These are phyloP conservation scores for Secale cereale DNA, from an alignment of 176 grass and related monocot species.

Conservation along the genomic window DNA sequence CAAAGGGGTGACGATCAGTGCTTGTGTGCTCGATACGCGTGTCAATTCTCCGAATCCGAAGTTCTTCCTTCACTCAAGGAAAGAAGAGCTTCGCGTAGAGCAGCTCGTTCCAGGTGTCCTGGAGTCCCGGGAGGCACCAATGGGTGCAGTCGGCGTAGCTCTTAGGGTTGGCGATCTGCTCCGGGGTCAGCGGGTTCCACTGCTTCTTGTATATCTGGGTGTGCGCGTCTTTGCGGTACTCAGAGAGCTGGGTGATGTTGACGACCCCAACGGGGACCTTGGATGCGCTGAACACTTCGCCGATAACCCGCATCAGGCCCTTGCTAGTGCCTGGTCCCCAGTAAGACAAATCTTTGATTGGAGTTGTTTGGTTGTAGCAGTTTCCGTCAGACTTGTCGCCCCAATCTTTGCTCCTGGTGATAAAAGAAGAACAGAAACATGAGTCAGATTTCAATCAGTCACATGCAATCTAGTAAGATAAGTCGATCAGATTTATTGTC, in stretches of 20 bases:
- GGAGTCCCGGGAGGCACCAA: constrained; percentile 92
- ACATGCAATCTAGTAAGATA: neutral
- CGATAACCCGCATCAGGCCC: constrained; percentile 70
- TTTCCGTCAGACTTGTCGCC: constrained; percentile 71
- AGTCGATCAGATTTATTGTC: too few relatives aligned
- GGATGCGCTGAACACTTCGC: constrained; percentile 45
- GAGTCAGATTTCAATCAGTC: neutral
- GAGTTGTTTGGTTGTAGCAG: constrained; percentile 87
- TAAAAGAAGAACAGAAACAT: neutral
- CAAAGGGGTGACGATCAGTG: neutral
- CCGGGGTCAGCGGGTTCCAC: constrained; percentile 61
- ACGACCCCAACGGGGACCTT: constrained; percentile 58
- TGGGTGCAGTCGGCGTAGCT: constrained; percentile 90
- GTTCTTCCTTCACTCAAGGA: constrained; percentile 30
- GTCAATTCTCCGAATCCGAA: neutral
- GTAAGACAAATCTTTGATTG: constrained; percentile 56
- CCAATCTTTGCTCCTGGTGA: constrained; percentile 80
- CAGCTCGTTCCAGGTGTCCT: constrained; percentile 97
- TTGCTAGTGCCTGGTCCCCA: constrained; percentile 77
- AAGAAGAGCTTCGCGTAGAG: constrained; percentile 77
- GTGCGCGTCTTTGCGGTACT: constrained; percentile 91
- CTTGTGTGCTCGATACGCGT: neutral
- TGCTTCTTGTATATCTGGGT: constrained; percentile 98
- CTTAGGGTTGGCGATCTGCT: constrained; percentile 68
- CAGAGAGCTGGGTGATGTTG: constrained; percentile 90